Conservation (phyloP, 1,139 yeast genomes). For the Lodderomyces margitis region DNA sequence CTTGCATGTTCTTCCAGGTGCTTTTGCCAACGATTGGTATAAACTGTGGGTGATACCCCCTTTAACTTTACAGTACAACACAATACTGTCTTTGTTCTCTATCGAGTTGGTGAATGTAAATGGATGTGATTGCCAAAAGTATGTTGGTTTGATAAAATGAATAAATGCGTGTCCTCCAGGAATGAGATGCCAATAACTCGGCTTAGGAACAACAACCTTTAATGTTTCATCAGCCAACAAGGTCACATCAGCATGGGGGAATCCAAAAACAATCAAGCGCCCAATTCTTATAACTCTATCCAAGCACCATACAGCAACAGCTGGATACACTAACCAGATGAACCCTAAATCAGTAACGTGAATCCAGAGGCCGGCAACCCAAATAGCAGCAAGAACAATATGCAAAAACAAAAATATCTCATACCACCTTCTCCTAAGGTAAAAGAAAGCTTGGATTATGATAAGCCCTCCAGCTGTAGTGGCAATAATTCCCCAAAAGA, state of each 20-base stretch:
- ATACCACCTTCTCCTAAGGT: slow-evolving; percentile 42
- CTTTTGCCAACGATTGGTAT: slow-evolving; percentile 27
- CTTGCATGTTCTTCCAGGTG: slow-evolving; percentile 26
- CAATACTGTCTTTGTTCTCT: slow-evolving; percentile 18
- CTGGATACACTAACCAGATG: slow-evolving; percentile 37
- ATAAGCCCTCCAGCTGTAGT: slow-evolving; percentile 34
- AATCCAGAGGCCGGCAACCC: slow-evolving; percentile 41
- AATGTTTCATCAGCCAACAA: slow-evolving; percentile 40
- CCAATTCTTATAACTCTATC: slow-evolving; percentile 41
- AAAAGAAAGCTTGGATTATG: slow-evolving; percentile 37
- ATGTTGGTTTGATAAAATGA: slow-evolving; percentile 37
- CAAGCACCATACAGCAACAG: slow-evolving; percentile 43
- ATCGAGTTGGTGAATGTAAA: slow-evolving; percentile 26
- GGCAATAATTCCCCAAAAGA: slow-evolving; percentile 28
- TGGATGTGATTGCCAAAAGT: slow-evolving; percentile 48
- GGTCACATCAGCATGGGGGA: slow-evolving; percentile 34
- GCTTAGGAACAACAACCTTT: slow-evolving; percentile 40
- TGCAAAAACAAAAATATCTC: slow-evolving; percentile 44
- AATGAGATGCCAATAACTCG: slow-evolving; percentile 40
- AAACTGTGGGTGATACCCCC: slow-evolving; percentile 38
- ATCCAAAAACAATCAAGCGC: slow-evolving; percentile 37
- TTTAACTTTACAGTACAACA: slow-evolving; percentile 34
- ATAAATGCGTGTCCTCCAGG: slow-evolving; percentile 57
- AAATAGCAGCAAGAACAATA: slow-evolving; percentile 40
- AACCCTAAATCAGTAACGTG: slow-evolving; percentile 44